Percentiles rank a stretch among this genome's conserved stretches.
Evolutionary conservation across 1,284 basidiomycete species (phyloP).

Genomic region (Irpex lacteus): DNA sequence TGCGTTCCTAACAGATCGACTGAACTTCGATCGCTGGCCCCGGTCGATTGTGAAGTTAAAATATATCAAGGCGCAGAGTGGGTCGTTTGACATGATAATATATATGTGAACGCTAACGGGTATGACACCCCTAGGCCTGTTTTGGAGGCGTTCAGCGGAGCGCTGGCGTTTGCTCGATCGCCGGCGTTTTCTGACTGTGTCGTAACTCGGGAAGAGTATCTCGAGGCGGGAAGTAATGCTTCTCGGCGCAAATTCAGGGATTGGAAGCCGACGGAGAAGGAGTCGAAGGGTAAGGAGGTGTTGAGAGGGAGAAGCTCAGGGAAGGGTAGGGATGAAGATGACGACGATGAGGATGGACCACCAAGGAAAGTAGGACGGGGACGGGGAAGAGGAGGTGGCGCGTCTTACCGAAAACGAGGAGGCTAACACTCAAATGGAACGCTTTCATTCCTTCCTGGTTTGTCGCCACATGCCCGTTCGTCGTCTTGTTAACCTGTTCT

Average conservation of each 20-base stretch:
- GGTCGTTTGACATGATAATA: constrained; percentile 27
- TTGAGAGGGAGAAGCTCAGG: constrained; percentile 16
- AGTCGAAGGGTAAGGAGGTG: constrained; percentile 7
- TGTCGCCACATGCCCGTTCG: neutral
- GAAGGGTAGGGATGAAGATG: constrained; percentile 15
- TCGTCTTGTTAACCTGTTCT: neutral
- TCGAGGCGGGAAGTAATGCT: constrained; percentile 75
- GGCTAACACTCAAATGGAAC: neutral
- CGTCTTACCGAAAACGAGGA: neutral
- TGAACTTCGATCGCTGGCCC: constrained; percentile 79
- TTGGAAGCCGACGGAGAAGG: constrained; percentile 33
- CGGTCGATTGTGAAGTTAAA: constrained; percentile 69
- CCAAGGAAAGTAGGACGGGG: constrained; percentile 3
- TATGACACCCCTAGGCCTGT: constrained; percentile 53
- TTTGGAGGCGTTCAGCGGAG: constrained; percentile 70
- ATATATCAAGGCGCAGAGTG: constrained; percentile 76
- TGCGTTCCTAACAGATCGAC: constrained; percentile 38
- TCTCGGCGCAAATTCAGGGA: constrained; percentile 65
- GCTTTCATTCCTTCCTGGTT: neutral
- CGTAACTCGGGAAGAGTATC: constrained; percentile 79
- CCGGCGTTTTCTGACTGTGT: constrained; percentile 49
- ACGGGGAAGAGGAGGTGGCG: constrained; percentile 1
- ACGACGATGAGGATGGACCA: constrained; percentile 16
- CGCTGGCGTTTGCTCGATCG: constrained; percentile 54
- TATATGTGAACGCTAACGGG: neutral